phyloP scores from a whole-genome alignment of 148 eudicot species.

The Cornus controversa region DNA sequence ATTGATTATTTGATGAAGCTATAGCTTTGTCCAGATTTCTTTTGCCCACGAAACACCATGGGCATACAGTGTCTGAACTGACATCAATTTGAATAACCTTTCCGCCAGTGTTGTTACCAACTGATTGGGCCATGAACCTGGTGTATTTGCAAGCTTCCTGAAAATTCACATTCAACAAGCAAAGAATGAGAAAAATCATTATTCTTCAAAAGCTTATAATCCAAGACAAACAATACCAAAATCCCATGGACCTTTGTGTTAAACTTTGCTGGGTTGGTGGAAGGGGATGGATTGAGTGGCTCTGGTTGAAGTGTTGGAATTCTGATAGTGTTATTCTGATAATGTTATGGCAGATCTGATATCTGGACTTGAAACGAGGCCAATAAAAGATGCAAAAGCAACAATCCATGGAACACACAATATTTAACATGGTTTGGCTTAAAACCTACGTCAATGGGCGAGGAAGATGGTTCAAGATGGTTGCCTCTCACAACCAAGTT shows the following conservation, averaged over 20 bases:
- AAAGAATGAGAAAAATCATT: not conserved
- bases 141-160: constrained; percentile 21
- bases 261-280: not conserved
- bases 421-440: no score
- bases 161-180: not conserved
- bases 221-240: not conserved
- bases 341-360: no score
- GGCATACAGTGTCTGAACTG: constrained; percentile 85
- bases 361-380: no score
- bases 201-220: no score
- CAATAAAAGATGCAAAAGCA: no score
- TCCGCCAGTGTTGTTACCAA: no score
- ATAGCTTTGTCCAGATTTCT: constrained; percentile 85
- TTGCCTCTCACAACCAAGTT: no score
- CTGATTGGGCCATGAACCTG: constrained; percentile 59
- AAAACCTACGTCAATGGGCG: no score
- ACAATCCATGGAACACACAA: no score
- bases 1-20: constrained; percentile 54
- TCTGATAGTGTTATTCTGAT: not conserved
- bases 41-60: constrained; percentile 98
- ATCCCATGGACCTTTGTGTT: not conserved
- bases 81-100: constrained; percentile 68
- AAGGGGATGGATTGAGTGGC: not conserved
- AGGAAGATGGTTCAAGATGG: no score
- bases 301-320: not conserved